Conservation (phyloP, 2,329 filamentous ascomycete species). For the Rutstroemia sp. region DNA sequence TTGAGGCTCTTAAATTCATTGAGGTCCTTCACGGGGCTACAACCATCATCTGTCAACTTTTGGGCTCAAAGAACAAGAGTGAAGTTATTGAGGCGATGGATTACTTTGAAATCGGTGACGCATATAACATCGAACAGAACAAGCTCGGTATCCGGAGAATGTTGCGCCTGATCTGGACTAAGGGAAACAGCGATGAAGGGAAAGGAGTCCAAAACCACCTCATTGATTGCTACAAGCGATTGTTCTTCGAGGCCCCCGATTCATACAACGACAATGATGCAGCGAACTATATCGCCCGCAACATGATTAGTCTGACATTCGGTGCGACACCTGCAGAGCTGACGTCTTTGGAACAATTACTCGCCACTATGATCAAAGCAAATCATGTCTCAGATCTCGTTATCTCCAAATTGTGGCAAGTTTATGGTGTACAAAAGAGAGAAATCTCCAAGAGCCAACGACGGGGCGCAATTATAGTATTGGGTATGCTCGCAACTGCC, state of each 20-base stretch:
- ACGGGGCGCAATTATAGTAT: constrained; percentile 86
- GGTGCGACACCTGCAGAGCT: constrained; percentile 90
- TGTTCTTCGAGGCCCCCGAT: constrained; percentile 94
- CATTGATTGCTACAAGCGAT: constrained; percentile 90
- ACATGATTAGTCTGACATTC: constrained; percentile 98
- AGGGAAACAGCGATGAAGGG: constrained; percentile 97
- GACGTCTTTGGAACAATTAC: constrained; percentile 87
- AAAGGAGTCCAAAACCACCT: constrained; percentile 96
- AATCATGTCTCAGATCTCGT: constrained; percentile 81
- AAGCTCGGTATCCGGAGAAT: constrained; percentile 89
- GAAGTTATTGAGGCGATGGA: constrained; percentile 99
- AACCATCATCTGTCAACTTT: constrained; percentile 71
- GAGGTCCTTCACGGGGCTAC: constrained; percentile 82
- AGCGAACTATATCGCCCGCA: constrained; percentile 90
- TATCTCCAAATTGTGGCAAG: constrained; percentile 90
- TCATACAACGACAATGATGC: constrained; percentile 82
- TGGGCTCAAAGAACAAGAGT: constrained; percentile 94
- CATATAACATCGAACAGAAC: constrained; percentile 91
- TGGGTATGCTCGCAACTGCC: constrained; percentile 93
- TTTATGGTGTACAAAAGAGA: constrained; percentile 88
- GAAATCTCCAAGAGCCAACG: constrained; percentile 90
- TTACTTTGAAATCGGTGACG: constrained; percentile 91
- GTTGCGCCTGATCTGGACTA: constrained; percentile 97
- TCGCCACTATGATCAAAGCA: constrained; percentile 96
- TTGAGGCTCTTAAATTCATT: constrained; percentile 90